Conservation (phyloP, 2,329 filamentous ascomycete genomes). For the Diplodia seriata region DNA sequence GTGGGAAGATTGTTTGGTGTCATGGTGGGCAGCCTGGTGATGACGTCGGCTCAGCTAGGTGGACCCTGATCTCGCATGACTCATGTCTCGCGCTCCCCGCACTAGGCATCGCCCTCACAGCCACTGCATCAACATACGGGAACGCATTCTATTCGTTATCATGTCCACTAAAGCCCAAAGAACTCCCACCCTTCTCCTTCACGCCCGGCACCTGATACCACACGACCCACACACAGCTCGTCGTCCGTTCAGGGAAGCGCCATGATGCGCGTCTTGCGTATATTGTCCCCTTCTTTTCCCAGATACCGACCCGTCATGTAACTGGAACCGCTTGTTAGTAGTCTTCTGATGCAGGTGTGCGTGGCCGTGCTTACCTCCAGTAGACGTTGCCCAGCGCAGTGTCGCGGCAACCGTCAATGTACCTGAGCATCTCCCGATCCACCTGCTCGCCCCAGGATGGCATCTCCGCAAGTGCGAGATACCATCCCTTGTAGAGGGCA, state of each 20-base stretch:
- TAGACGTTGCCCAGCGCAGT: conserved; percentile 1
- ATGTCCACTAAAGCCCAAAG: neutral
- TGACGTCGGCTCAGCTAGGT: conserved; percentile 2
- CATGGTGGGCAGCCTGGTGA: conserved; percentile 7
- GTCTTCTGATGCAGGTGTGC: no score
- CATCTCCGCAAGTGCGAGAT: conserved; percentile 11
- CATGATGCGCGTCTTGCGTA: conserved; percentile 8
- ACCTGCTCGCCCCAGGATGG: conserved; percentile 10
- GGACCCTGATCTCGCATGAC: neutral
- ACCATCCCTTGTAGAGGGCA: conserved; percentile 9
- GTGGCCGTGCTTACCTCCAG: neutral
- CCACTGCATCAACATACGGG: no score
- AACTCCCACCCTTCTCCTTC: no score
- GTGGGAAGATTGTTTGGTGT: neutral
- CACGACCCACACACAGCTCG: neutral
- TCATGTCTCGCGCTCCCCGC: no score
- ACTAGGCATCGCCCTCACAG: no score
- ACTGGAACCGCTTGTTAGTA: neutral
- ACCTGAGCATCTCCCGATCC: conserved; percentile 10
- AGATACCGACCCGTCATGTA: conserved; percentile 8
- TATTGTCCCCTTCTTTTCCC: neutral
- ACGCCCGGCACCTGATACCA: no score
- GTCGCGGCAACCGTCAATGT: neutral
- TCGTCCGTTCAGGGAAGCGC: neutral
- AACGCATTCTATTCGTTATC: neutral